These are phyloP conservation scores for Wallacemonas sp. DNA, from an alignment of 208 protist genomes.

Conservation along the genomic window DNA sequence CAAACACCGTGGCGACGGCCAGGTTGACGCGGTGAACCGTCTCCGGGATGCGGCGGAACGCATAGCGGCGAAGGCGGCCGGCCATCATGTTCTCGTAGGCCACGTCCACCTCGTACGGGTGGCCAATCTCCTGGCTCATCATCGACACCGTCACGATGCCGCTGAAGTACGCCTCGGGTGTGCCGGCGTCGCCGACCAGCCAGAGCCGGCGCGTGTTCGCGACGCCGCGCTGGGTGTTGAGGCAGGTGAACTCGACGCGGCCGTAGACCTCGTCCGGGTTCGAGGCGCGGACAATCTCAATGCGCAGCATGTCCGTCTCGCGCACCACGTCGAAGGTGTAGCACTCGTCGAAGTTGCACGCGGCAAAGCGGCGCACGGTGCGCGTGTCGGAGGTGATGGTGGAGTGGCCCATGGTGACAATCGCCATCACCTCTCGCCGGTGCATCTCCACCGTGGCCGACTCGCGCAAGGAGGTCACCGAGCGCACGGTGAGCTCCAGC, in stretches of 20 bases:
- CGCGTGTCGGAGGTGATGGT: constrained; percentile 44
- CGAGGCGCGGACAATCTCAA: constrained; percentile 62
- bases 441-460: constrained; percentile 42
- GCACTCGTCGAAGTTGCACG: constrained; percentile 54
- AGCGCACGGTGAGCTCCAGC: constrained; percentile 50
- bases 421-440: constrained; percentile 48
- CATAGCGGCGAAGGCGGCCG: constrained; percentile 72
- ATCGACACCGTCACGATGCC: constrained; percentile 65
- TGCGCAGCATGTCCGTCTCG: constrained; percentile 80
- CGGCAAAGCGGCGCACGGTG: constrained; percentile 45
- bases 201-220: constrained; percentile 53
- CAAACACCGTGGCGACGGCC: constrained; percentile 71
- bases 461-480: constrained; percentile 47
- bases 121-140: constrained; percentile 71
- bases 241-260: constrained; percentile 76
- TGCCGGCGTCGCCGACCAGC: constrained; percentile 71
- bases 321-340: constrained; percentile 80
- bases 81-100: constrained; percentile 44
- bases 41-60: constrained; percentile 53
- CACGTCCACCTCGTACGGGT: constrained; percentile 66
- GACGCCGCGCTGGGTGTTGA: constrained; percentile 69
- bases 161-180: constrained; percentile 71
- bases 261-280: constrained; percentile 62
- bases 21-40: constrained; percentile 80
- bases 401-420: constrained; percentile 68